phyloP scores from a whole-genome alignment of 1,139 yeast genomes.

The Suhomyces wounanorum region DNA sequence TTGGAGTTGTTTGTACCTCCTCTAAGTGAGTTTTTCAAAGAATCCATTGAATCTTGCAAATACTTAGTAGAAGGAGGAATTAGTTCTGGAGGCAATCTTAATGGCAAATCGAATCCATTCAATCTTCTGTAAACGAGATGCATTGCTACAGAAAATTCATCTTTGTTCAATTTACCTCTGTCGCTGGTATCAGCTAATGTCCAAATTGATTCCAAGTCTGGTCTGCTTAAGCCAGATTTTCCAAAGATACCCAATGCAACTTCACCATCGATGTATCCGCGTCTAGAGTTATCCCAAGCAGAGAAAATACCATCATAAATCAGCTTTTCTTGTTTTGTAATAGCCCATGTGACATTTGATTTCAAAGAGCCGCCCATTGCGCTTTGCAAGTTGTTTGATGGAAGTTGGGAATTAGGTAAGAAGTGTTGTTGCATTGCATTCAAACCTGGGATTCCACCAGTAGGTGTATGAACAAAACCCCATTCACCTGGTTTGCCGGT shows the following conservation, averaged over 20 bases:
- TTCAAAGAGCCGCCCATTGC: constrained; percentile 55
- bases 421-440: constrained; percentile 74
- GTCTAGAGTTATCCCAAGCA: constrained; percentile 76
- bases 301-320: constrained; percentile 84
- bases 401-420: constrained; percentile 60
- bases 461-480: constrained; percentile 76
- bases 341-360: constrained; percentile 68
- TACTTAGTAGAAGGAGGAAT: constrained; percentile 79
- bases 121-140: constrained; percentile 74
- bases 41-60: constrained; percentile 46
- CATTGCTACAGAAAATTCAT: constrained; percentile 84
- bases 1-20: constrained; percentile 33
- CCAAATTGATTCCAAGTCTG: constrained; percentile 90
- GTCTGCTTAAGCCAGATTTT: constrained; percentile 83
- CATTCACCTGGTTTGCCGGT: constrained; percentile 82
- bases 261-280: constrained; percentile 76
- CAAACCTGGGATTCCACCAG: constrained; percentile 75
- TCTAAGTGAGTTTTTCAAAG: constrained; percentile 46
- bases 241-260: constrained; percentile 86
- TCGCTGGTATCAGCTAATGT: constrained; percentile 72
- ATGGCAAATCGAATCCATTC: constrained; percentile 75
- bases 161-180: constrained; percentile 71
- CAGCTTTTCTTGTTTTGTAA: constrained; percentile 81
- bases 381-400: constrained; percentile 46
- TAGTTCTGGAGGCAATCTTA: constrained; percentile 68